Evolutionary conservation across 306 rosid genomes (phyloP).

Genomic region (Casuarina glauca): DNA sequence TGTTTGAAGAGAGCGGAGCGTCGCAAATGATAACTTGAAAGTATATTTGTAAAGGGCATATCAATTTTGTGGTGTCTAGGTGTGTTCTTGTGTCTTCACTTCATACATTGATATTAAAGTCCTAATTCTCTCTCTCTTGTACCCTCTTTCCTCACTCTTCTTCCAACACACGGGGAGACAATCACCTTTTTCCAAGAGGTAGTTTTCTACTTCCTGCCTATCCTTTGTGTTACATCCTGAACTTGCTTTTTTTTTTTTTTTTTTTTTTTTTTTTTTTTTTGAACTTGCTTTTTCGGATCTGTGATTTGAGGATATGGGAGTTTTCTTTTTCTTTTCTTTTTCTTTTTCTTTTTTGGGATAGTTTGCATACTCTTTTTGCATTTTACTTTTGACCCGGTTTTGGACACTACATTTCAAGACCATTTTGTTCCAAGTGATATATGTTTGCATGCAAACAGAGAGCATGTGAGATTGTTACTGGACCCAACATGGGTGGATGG

Average conservation of each 20-base stretch:
- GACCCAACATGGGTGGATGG: slow-evolving; percentile 94
- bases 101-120: neutral
- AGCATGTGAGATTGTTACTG: slow-evolving; percentile 91
- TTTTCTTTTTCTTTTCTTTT: neutral
- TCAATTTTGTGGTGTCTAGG: too few species aligned
- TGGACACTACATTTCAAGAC: slow-evolving; percentile 74
- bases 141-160: neutral
- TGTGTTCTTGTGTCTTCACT: neutral
- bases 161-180: neutral
- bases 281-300: too few species aligned
- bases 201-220: neutral
- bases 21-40: too few species aligned
- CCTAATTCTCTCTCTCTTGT: neutral
- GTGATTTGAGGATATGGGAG: neutral
- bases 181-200: neutral
- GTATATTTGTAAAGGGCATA: too few species aligned
- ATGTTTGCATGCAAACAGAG: slow-evolving; percentile 56
- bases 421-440: slow-evolving; percentile 92
- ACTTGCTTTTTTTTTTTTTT: neutral
- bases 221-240: neutral
- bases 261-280: too few species aligned
- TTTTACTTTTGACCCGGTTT: slow-evolving; percentile 56
- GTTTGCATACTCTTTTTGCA: slow-evolving; percentile 27
- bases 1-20: too few species aligned
- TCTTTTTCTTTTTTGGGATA: neutral